These are phyloP conservation scores for Amanita pallidorosea DNA, from an alignment of 768 basidiomycete genomes.

Conservation along the genomic window DNA sequence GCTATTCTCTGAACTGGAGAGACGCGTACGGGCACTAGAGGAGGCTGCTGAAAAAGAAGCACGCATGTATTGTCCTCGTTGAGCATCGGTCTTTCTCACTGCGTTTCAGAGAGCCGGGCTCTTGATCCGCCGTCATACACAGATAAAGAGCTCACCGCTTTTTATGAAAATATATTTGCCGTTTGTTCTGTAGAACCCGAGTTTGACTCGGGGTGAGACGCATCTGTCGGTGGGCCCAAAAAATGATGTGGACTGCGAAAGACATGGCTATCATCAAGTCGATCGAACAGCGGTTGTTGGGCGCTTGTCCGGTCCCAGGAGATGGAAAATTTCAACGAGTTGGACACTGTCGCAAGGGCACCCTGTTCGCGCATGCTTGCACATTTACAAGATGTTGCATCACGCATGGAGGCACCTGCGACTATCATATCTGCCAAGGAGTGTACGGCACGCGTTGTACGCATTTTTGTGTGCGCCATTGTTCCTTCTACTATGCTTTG, in stretches of 20 bases:
- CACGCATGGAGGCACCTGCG: slow-evolving; percentile 22
- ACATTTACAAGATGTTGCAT: slow-evolving; percentile 23
- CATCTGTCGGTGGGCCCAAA: slow-evolving; percentile 9
- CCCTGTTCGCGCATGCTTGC: slow-evolving; percentile 24
- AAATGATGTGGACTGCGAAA: slow-evolving; percentile 15
- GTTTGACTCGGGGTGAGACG: slow-evolving; percentile 4
- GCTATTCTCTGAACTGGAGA: too few species aligned
- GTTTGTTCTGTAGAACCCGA: slow-evolving; percentile 12
- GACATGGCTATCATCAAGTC: slow-evolving; percentile 24
- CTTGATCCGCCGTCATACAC: too few species aligned
- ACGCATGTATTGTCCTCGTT: too few species aligned
- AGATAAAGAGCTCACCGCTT: slow-evolving; percentile 22
- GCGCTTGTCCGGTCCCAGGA: slow-evolving; percentile 2
- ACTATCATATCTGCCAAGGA: slow-evolving; percentile 41
- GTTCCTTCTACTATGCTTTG: neutral
- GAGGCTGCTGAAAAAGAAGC: too few species aligned
- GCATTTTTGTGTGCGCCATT: slow-evolving; percentile 33
- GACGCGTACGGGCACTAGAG: too few species aligned
- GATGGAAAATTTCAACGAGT: too few species aligned
- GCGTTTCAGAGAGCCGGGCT: too few species aligned
- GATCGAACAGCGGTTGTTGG: slow-evolving; percentile 22
- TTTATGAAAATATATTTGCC: slow-evolving; percentile 37
- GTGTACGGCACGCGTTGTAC: slow-evolving; percentile 44
- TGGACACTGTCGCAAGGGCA: too few species aligned
- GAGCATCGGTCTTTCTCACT: too few species aligned